Conservation (phyloP, 2,329 filamentous ascomycete genomes). For the Fusarium sp. region DNA sequence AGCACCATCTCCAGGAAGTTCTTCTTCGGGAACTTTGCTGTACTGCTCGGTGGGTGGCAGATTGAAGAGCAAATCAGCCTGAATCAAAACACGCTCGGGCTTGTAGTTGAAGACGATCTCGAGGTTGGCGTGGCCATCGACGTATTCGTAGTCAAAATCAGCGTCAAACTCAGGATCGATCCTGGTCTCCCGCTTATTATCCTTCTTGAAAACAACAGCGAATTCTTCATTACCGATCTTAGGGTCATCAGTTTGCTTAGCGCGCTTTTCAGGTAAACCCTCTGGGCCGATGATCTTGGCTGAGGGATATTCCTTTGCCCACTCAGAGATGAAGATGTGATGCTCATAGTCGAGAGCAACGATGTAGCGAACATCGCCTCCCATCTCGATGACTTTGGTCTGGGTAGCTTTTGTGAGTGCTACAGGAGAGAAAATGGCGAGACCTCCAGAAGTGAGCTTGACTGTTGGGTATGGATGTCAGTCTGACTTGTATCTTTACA, state of each 20-base stretch:
- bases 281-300: conserved; percentile 86
- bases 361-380: conserved; percentile 82
- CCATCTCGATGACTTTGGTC: conserved; percentile 70
- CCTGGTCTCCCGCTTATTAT: conserved; percentile 61
- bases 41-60: conserved; percentile 90
- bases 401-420: conserved; percentile 81
- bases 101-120: conserved; percentile 90
- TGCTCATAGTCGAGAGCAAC: conserved; percentile 91
- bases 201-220: conserved; percentile 72
- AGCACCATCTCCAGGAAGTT: conserved; percentile 50
- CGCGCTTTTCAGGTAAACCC: conserved; percentile 85
- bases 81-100: conserved; percentile 80
- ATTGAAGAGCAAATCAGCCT: conserved; percentile 94
- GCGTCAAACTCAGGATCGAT: conserved; percentile 83
- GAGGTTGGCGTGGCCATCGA: conserved; percentile 82
- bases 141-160: conserved; percentile 89
- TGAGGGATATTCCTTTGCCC: conserved; percentile 81
- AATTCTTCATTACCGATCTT: conserved; percentile 67
- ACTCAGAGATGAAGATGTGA: conserved; percentile 90
- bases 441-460: conserved; percentile 77
- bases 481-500: neutral
- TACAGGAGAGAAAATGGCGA: conserved; percentile 93
- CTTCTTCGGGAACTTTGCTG: conserved; percentile 66
- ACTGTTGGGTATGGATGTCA: conserved; percentile 62
- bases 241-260: conserved; percentile 61